Evolutionary conservation across 2,329 filamentous ascomycete genomes (phyloP).

Genomic region (Pseudocercospora crystallina): DNA sequence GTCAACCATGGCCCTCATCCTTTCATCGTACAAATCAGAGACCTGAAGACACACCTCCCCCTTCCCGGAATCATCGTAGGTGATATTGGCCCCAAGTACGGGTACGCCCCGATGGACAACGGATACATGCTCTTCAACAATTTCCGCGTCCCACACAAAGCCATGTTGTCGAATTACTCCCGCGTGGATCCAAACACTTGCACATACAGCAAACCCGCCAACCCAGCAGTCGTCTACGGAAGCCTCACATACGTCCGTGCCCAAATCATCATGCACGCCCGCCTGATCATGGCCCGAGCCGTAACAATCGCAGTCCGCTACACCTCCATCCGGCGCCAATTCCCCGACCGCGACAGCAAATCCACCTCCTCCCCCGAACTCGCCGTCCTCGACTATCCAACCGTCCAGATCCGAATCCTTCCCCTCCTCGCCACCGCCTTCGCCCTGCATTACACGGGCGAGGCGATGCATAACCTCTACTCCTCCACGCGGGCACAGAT

Average conservation of each 20-base stretch:
- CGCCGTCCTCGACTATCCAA: conserved; percentile 55
- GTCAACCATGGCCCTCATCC: conserved; percentile 52
- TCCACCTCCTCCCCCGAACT: conserved; percentile 40
- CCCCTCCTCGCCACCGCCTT: conserved; percentile 56
- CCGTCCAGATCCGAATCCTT: conserved; percentile 54
- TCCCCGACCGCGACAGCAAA: conserved; percentile 49
- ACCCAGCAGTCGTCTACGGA: conserved; percentile 53
- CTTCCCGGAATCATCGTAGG: conserved; percentile 51
- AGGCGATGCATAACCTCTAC: conserved; percentile 54
- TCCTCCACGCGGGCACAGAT: conserved; percentile 46
- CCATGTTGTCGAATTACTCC: conserved; percentile 52
- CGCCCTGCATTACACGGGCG: conserved; percentile 49
- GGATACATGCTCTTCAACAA: conserved; percentile 56
- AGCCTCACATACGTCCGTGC: conserved; percentile 51
- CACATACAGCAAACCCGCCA: conserved; percentile 46
- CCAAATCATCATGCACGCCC: conserved; percentile 51
- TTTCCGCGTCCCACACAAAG: conserved; percentile 48
- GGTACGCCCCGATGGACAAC: conserved; percentile 54
- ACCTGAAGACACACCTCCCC: conserved; percentile 49
- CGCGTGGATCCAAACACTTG: conserved; percentile 49
- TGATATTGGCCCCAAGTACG: conserved; percentile 58
- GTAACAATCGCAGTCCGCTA: conserved; percentile 56
- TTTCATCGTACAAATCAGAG: conserved; percentile 54
- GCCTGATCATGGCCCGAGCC: conserved; percentile 53
- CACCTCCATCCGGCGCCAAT: conserved; percentile 50